Conservation (phyloP, 1,284 basidiomycete genomes). For the Heterobasidion parviporum region DNA sequence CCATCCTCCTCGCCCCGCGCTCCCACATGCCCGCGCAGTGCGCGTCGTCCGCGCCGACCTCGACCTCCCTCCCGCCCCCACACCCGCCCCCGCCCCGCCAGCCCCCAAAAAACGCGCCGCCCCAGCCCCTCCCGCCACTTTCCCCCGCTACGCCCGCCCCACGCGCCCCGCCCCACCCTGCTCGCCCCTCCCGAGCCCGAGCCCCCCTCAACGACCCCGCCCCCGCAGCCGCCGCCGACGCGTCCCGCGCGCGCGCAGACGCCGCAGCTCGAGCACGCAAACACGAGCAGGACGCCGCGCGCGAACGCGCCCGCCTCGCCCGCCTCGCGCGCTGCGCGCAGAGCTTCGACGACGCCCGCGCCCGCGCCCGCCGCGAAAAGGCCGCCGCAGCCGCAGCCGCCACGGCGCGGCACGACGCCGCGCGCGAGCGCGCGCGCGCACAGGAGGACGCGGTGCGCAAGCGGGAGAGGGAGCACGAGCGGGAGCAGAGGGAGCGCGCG, state of each 20-base stretch:
- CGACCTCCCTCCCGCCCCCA: no score
- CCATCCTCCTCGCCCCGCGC: background rate
- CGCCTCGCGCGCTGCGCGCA: background rate
- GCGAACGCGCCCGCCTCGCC: background rate
- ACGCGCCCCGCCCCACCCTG: background rate
- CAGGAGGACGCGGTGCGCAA: no score
- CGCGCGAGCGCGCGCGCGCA: background rate
- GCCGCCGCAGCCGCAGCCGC: background rate
- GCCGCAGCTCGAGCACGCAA: no score
- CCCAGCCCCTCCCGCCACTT: background rate
- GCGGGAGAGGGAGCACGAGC: no score
- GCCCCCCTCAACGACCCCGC: no score
- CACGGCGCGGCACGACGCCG: no score
- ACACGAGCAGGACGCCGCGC: background rate
- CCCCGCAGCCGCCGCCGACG: no score
- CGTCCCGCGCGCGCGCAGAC: no score
- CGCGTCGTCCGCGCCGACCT: no score
- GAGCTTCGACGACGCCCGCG: background rate
- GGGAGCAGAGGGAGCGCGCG: no score
- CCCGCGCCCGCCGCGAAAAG: background rate
- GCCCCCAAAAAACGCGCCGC: no score
- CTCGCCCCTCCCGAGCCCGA: background rate
- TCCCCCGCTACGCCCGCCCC: background rate
- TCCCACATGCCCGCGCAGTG: background rate
- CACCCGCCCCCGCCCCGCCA: background rate